Percentiles rank a stretch among this genome's conserved stretches.
These are phyloP conservation scores for Bruguiera parviflora DNA, from an alignment of 345 rosid species.

Conservation along the genomic window DNA sequence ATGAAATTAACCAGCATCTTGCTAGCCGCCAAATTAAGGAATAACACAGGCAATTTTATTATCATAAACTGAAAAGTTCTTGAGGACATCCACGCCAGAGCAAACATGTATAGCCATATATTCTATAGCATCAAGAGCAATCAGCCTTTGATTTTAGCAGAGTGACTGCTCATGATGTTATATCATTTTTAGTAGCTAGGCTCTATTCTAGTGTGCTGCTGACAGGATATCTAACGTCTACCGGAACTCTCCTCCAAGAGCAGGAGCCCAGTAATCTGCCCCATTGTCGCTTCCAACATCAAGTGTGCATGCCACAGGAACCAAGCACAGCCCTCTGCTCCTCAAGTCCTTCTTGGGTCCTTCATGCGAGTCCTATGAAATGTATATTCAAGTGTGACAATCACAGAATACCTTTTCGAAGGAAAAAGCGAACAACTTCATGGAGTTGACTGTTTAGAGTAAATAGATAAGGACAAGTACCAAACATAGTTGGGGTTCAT, in stretches of 20 bases:
- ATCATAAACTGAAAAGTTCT: conserved; percentile 2
- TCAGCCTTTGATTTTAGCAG: conserved; percentile 87
- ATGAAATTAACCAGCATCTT: not conserved
- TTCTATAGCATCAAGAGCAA: conserved; percentile 99
- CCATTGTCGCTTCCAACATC: conserved; percentile 30
- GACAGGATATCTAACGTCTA: not conserved
- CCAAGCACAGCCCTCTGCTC: conserved; percentile 31
- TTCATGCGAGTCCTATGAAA: conserved; percentile 7
- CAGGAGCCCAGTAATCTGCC: conserved; percentile 32
- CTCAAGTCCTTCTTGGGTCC: conserved; percentile 20
- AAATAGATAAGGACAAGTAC: no score
- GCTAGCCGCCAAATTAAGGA: conserved; percentile 8
- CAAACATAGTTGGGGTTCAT: no score
- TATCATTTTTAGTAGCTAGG: conserved; percentile 33
- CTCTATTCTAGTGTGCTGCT: not conserved
- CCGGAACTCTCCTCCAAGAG: conserved; percentile 20
- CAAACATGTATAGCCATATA: conserved; percentile 9
- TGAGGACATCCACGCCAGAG: not conserved
- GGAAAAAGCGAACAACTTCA: no score
- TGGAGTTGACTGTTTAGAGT: no score
- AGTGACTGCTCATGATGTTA: conserved; percentile 99
- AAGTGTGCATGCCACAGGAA: conserved; percentile 25
- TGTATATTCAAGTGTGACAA: not conserved
- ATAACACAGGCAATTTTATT: conserved; percentile 5
- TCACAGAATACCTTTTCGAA: no score